Evolutionary conservation across 805 yeast species (phyloP).

Genomic region (Jamesozyma hellenica): DNA sequence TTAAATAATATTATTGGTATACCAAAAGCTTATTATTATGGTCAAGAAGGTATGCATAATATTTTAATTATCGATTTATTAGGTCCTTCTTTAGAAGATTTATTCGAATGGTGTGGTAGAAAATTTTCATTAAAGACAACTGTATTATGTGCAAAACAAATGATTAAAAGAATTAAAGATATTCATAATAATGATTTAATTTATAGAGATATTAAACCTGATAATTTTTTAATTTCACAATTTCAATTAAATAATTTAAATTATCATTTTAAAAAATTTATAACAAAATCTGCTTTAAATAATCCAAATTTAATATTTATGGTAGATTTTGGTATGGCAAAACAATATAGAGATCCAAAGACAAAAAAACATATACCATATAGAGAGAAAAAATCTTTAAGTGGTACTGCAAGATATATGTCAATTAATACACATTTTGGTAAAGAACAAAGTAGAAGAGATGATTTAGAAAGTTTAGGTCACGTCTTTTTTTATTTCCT

Average conservation of each 20-base stretch:
- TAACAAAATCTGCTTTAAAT: constrained; percentile 1
- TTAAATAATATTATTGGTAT: constrained; percentile 75
- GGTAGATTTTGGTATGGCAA: constrained; percentile 98
- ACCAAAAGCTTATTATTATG: constrained; percentile 95
- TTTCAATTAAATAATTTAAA: constrained; percentile 51
- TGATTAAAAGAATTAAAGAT: constrained; percentile 77
- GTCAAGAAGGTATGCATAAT: constrained; percentile 96
- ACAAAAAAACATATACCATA: constrained; percentile 94
- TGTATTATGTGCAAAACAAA: constrained; percentile 88
- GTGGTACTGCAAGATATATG: constrained; percentile 99
- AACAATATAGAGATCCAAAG: constrained; percentile 93
- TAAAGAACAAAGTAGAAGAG: constrained; percentile 92
- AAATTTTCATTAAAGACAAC: constrained; percentile 81
- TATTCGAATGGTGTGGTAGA: constrained; percentile 97
- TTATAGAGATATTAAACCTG: constrained; percentile 95
- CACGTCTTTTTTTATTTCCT: constrained; percentile 93
- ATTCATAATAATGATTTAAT: constrained; percentile 86
- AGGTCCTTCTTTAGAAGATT: constrained; percentile 92
- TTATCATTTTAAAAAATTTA: constrained; percentile 38
- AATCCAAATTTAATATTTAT: constrained; percentile 80
- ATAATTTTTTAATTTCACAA: constrained; percentile 64
- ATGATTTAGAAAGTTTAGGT: constrained; percentile 91
- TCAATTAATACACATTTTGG: constrained; percentile 95
- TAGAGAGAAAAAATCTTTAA: constrained; percentile 86
- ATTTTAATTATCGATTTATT: constrained; percentile 86